These are phyloP conservation scores for Colletotrichum eleusines DNA, from an alignment of 2,329 filamentous ascomycete species.

Conservation along the genomic window DNA sequence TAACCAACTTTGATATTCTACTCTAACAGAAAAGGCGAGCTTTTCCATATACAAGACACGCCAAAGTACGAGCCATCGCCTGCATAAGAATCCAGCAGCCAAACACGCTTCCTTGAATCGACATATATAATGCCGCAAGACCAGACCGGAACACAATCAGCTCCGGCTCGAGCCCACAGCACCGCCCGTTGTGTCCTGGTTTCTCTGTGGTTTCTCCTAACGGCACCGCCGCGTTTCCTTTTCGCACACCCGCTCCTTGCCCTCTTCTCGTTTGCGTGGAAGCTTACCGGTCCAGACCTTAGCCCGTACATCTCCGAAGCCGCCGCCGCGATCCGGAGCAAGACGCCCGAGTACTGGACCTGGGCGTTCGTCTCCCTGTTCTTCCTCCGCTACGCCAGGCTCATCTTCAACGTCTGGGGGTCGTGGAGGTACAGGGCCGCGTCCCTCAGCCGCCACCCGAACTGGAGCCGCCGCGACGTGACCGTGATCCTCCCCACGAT, in stretches of 20 bases:
- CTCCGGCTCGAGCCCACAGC: neutral
- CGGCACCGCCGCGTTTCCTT: neutral
- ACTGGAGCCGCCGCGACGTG: constrained; percentile 54
- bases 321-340: neutral
- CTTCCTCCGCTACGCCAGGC: constrained; percentile 20
- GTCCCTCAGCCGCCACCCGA: constrained; percentile 46
- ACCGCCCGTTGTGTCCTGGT: too few species aligned
- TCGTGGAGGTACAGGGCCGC: constrained; percentile 55
- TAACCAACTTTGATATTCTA: neutral
- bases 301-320: neutral
- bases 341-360: constrained; percentile 7
- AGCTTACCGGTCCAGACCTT: too few species aligned
- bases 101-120: neutral
- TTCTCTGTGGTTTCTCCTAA: neutral
- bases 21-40: neutral
- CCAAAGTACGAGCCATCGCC: neutral
- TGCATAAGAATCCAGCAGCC: neutral
- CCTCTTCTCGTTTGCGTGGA: neutral
- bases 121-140: neutral
- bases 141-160: neutral
- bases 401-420: constrained; percentile 14
- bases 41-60: neutral
- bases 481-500: constrained; percentile 66
- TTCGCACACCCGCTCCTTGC: neutral
- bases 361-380: neutral